Evolutionary conservation across 2,329 filamentous ascomycete species (phyloP).

Genomic region (Cercospora sp.): DNA sequence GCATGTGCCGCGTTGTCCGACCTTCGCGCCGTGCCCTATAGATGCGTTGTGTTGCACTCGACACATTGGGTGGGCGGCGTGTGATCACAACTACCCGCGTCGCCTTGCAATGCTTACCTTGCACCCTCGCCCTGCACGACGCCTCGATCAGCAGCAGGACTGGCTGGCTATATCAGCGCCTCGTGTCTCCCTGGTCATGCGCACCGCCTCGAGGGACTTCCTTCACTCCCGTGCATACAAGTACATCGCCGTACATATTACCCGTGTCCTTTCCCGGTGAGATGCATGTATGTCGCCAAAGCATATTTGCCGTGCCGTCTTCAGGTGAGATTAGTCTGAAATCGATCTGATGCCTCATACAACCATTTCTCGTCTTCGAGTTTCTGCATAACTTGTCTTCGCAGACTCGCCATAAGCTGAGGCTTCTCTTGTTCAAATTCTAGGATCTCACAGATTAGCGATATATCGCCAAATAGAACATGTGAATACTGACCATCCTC

Average conservation of each 20-base stretch:
- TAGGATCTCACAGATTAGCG: slow-evolving; percentile 15
- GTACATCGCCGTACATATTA: neutral
- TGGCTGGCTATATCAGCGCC: neutral
- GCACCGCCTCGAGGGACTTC: neutral
- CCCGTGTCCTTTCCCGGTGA: neutral
- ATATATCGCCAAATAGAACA: neutral
- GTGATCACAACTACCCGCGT: neutral
- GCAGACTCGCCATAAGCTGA: slow-evolving; percentile 29
- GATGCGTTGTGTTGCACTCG: neutral
- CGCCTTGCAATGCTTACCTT: neutral
- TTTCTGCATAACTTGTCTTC: slow-evolving; percentile 29
- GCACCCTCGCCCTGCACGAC: neutral
- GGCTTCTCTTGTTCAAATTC: slow-evolving; percentile 29
- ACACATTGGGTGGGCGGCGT: neutral
- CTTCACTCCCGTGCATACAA: neutral
- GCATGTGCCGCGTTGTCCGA: neutral
- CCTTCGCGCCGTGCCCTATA: neutral
- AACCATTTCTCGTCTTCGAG: slow-evolving; percentile 34
- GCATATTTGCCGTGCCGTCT: neutral
- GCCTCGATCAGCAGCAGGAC: neutral
- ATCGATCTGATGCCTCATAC: slow-evolving; percentile 29
- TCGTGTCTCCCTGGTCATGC: neutral
- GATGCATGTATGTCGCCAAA: neutral
- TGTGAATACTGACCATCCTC: slow-evolving; percentile 30
- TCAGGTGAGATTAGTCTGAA: slow-evolving; percentile 7